phyloP scores from a whole-genome alignment of 768 basidiomycete genomes.

The Stropharia rugosoannulata region DNA sequence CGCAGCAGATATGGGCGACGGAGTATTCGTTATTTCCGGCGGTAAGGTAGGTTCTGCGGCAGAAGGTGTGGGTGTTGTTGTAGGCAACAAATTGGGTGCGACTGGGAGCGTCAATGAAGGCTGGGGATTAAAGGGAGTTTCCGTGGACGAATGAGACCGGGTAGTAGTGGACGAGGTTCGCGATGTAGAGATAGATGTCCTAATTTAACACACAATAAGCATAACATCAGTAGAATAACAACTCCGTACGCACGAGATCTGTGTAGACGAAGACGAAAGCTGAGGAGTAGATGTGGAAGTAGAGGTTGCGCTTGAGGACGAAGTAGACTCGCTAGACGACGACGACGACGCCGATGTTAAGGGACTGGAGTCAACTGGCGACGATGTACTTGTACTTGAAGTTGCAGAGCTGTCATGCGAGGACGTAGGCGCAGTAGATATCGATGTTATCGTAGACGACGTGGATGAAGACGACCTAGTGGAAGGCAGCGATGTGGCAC shows the following conservation, averaged over 20 bases:
- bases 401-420: background rate
- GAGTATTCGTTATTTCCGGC: background rate
- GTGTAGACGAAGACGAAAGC: background rate
- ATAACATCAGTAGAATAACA: background rate
- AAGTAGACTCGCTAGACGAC: background rate
- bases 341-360: slow-evolving; percentile 1
- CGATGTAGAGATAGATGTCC: background rate
- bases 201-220: background rate
- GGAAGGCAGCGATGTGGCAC: background rate
- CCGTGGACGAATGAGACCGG: background rate
- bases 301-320: background rate
- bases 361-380: background rate
- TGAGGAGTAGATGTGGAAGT: slow-evolving; percentile 1
- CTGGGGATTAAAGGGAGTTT: background rate
- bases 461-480: background rate
- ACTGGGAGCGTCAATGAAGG: slow-evolving; percentile 1
- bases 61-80: background rate
- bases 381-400: slow-evolving; percentile 4
- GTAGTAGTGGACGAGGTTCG: slow-evolving; percentile 7
- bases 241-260: slow-evolving; percentile 1
- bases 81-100: background rate
- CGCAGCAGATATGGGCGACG: slow-evolving; percentile 4
- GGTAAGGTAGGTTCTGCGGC: background rate
- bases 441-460: slow-evolving; percentile 6
- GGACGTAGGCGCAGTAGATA: background rate